Percentiles rank a stretch among this genome's conserved stretches.
Conservation (phyloP, 305 asterid species). For the Solanum chacoense region DNA sequence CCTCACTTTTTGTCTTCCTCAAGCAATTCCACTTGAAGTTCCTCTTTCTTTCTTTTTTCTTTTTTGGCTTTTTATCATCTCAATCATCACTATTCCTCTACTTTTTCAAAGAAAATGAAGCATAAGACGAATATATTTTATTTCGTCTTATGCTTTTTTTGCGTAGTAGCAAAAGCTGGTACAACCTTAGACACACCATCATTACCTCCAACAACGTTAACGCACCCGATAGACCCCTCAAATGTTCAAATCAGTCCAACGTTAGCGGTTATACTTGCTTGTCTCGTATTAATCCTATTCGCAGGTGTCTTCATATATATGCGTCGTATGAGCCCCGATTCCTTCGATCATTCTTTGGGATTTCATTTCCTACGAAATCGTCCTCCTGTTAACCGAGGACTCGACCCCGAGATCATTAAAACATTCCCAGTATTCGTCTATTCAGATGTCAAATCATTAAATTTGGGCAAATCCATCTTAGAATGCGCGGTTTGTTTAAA, state of each 20-base stretch:
- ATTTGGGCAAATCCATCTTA: conserved; percentile 11
- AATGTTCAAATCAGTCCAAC: neutral
- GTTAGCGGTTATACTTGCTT: neutral
- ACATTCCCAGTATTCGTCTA: conserved; percentile 5
- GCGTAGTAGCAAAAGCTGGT: neutral
- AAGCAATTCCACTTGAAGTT: neutral
- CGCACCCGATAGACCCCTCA: neutral
- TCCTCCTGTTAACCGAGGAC: neutral
- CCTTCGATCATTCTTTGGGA: neutral
- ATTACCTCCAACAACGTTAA: neutral
- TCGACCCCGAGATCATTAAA: conserved; percentile 1
- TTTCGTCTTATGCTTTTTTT: neutral
- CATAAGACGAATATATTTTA: neutral
- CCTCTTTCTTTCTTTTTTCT: neutral
- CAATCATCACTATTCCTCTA: neutral
- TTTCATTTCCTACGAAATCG: neutral
- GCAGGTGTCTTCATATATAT: neutral
- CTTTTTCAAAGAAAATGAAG: neutral
- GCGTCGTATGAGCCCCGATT: neutral
- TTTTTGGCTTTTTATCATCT: neutral
- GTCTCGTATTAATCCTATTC: neutral
- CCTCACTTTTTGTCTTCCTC: neutral
- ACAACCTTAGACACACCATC: neutral
- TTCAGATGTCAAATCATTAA: conserved; percentile 8
- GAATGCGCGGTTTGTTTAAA: conserved; percentile 20